These are phyloP conservation scores for Cyclaneusma minus DNA, from an alignment of 2,329 filamentous ascomycete genomes.

Conservation along the genomic window DNA sequence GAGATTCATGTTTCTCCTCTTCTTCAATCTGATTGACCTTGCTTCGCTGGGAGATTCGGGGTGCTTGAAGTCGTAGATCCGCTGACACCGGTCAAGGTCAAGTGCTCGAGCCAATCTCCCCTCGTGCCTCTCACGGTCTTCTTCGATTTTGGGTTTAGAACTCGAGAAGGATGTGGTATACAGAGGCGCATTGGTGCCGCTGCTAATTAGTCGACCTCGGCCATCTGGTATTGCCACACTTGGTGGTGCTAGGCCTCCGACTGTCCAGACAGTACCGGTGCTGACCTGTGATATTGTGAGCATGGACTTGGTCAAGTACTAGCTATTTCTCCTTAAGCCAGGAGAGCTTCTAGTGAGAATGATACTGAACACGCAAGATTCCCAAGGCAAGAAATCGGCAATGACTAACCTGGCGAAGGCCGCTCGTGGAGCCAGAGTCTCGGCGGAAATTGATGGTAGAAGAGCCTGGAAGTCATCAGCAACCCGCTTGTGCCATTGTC, in stretches of 20 bases:
- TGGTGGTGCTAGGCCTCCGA: slow-evolving; percentile 52
- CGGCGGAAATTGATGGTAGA: slow-evolving; percentile 16
- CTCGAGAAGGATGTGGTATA: slow-evolving; percentile 34
- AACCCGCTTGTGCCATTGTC: too few relatives aligned
- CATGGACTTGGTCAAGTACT: slow-evolving; percentile 1
- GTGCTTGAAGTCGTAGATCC: slow-evolving; percentile 39
- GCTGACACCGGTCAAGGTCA: slow-evolving; percentile 54
- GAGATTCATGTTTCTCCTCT: slow-evolving; percentile 13
- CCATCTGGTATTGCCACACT: slow-evolving; percentile 43
- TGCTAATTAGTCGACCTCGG: slow-evolving; percentile 46
- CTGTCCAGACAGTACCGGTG: slow-evolving; percentile 57
- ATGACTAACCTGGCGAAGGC: slow-evolving; percentile 16
- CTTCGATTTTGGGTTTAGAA: slow-evolving; percentile 27
- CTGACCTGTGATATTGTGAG: slow-evolving; percentile 35
- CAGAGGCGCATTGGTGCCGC: slow-evolving; percentile 58
- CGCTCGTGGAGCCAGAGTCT: slow-evolving; percentile 11
- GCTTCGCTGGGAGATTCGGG: slow-evolving; percentile 12
- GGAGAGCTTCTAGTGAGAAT: too few relatives aligned
- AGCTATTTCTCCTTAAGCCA: not conserved
- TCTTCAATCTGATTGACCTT: slow-evolving; percentile 14
- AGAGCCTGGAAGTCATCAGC: slow-evolving; percentile 9
- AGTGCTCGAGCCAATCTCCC: slow-evolving; percentile 66
- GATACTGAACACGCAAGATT: too few relatives aligned
- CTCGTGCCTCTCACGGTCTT: slow-evolving; percentile 54
- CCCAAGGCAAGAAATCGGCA: not conserved